Evolutionary conservation across 2,329 filamentous ascomycete genomes (phyloP).

Genomic region (Ambrosiella xylebori): DNA sequence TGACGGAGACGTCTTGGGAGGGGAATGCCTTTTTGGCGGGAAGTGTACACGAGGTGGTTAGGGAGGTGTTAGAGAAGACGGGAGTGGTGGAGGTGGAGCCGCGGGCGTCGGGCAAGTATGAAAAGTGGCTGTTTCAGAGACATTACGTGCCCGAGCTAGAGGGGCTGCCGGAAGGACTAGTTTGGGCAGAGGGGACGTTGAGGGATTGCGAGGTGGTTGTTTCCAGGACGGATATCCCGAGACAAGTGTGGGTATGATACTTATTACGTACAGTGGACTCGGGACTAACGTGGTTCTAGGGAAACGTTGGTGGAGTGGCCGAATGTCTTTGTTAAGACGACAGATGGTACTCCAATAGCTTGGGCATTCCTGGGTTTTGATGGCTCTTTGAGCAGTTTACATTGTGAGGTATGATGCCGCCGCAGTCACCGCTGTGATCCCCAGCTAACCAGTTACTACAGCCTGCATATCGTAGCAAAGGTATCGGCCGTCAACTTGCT

Average conservation of each 20-base stretch:
- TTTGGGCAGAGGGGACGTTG: conserved; percentile 35
- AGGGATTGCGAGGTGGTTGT: conserved; percentile 39
- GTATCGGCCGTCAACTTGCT: conserved; percentile 45
- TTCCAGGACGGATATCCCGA: conserved; percentile 36
- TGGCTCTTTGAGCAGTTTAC: conserved; percentile 41
- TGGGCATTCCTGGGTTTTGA: conserved; percentile 49
- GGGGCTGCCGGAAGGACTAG: conserved; percentile 28
- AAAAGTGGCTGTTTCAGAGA: conserved; percentile 42
- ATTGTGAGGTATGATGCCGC: conserved; percentile 29
- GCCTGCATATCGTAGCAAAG: conserved; percentile 39
- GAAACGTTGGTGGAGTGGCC: conserved; percentile 28
- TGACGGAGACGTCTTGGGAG: conserved; percentile 13
- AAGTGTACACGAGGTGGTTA: conserved; percentile 19
- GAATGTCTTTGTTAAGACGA: conserved; percentile 28
- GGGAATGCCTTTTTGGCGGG: conserved; percentile 22
- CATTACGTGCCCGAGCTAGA: conserved; percentile 25
- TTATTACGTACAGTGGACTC: neutral
- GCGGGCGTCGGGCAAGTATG: conserved; percentile 21
- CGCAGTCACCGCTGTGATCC: neutral
- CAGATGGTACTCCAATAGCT: conserved; percentile 34
- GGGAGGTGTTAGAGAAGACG: conserved; percentile 14
- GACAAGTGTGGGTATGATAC: conserved; percentile 28
- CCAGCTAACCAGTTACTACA: conserved; percentile 14
- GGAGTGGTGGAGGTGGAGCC: conserved; percentile 6
- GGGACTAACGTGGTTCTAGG: conserved; percentile 16